Evolutionary conservation across 2,329 filamentous ascomycete species (phyloP), one percentile per base, ranked within the genome.

Genomic region (Aspergillus sclerotialis): DNA sequence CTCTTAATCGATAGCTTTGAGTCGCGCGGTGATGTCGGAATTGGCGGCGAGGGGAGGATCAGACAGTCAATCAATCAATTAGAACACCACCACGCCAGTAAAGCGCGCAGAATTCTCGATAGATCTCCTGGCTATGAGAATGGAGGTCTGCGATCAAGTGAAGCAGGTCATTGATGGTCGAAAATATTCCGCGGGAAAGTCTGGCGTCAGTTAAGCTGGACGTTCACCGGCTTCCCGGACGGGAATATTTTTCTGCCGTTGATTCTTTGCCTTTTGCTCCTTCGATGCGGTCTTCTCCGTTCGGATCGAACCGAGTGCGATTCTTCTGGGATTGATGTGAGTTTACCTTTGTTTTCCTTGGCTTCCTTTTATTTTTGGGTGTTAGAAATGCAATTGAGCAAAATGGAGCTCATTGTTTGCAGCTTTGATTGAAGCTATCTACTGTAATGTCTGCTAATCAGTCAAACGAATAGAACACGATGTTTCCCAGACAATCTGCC

Each of bases 221-320:
- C 51, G 52, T 56, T 60, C 55, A 58, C 58, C 57, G 58, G 56
- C 47, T 43, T 47, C 55, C 56, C 50, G 55, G 55, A 51, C 50
- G 44, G 58, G 58, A 60, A 60, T 44, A 59, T 61, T 60, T 60
- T 61, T 61, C 53, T 56, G 55, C 58, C 58, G 57, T 48, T 35
- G 41, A 49, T 6, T 10, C 10, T 6, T 23, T 10, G 19, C 6
- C n/a, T n/a, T n/a, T n/a, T n/a, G n/a, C n/a, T n/a, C n/a, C 26
- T n/a, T 7, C 13, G 8, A 8, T n/a, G 13, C 26, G 26, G 11
- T 7, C 7, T 28, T 28, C 11, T 14, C 10, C 26, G 26, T 7
- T 12, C 10, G 26, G 26, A 28, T 12, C 7, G 26, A 28, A 5
- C 13, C 26, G 26, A 28, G 9, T 28, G 19, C 19, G 6, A 10